Base-by-base conservation (phyloP, 495 filamentous ascomycete species). In the Diplogelasinospora grovesii region DNA sequence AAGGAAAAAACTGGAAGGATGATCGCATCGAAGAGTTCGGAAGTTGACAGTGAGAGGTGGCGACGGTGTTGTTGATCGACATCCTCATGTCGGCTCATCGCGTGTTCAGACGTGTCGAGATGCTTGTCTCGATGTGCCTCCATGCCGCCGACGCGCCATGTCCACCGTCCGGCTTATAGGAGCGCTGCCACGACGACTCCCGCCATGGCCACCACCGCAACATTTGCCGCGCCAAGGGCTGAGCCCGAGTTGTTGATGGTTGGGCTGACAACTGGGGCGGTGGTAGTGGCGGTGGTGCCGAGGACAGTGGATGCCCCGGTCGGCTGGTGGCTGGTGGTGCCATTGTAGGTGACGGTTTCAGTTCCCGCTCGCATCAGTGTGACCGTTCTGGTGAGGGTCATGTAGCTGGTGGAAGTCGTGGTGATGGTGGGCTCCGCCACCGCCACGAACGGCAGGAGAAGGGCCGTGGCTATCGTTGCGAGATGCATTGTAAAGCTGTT, bases 381-480 rank as follows among this genome's bases (percentile, higher is more conserved):
- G 57, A 75, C 55, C 14, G 69, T 74, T 54, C 67, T 65, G 47
- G 71, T 75, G 50, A 73, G 61, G 22, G 70, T 74, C 48, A 64
- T 49, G 20, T 64, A 71, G 29, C 65, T 70, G 40, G 72, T 75
- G 35, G 59, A 46, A 27, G 70, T 75, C 2, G 60, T 60, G 29
- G 64, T 68, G 10, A 52, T 46, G 21, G 45, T 2, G 8, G 36
- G 29, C 25, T 55, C 56, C 6, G 65, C 61, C 26, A 66, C 46
- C 23, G 65, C 53, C 39, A 68, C 43, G 35, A 69, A 57, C 34
- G 65, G 57, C 39, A 72, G 65, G 38, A 74, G 60, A 31, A 73
- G 56, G 39, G 63, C 63, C 19, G 63, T 47, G 25, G 52, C 37
- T 45, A 57, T 40, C 19, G 53, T 52, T 46, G 49, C 43, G 33